Conservation (phyloP, 2,329 filamentous ascomycete genomes). For the Metarhizium brunneum region DNA sequence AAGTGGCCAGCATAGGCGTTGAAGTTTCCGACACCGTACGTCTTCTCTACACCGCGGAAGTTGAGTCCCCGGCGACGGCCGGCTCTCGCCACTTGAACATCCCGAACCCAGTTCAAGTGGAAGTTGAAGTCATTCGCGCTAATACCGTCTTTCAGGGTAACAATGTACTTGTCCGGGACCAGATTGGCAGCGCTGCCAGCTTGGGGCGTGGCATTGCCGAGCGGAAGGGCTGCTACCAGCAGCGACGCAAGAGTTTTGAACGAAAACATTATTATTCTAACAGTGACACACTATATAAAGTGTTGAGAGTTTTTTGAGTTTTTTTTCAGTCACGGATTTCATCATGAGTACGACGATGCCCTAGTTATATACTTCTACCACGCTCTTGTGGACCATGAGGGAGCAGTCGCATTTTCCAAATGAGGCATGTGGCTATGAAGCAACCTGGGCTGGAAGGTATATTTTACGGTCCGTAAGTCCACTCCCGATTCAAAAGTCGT, state of each 20-base stretch:
- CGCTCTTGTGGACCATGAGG: neutral
- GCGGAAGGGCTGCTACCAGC: neutral
- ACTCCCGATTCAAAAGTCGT: no score
- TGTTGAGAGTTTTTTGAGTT: neutral
- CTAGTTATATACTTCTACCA: neutral
- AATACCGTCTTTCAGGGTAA: conserved; percentile 32
- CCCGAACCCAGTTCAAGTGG: conserved; percentile 23
- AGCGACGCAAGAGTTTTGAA: neutral
- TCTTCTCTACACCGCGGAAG: conserved; percentile 21
- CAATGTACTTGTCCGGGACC: conserved; percentile 32
- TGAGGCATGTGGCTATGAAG: neutral
- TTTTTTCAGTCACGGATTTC: neutral
- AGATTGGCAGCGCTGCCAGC: conserved; percentile 8
- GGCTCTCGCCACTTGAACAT: conserved; percentile 20
- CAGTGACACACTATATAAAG: neutral
- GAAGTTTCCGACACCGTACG: conserved; percentile 22
- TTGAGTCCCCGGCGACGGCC: conserved; percentile 23
- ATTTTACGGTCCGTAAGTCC: no score
- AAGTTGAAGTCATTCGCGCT: conserved; percentile 20
- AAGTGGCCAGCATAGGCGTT: conserved; percentile 35
- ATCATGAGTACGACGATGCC: neutral
- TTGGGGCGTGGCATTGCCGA: neutral
- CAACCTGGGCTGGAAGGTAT: no score
- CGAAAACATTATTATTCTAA: neutral
- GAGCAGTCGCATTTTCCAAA: neutral